phyloP scores from a whole-genome alignment of 257 asterid species.

The Nicotiana paniculata region DNA sequence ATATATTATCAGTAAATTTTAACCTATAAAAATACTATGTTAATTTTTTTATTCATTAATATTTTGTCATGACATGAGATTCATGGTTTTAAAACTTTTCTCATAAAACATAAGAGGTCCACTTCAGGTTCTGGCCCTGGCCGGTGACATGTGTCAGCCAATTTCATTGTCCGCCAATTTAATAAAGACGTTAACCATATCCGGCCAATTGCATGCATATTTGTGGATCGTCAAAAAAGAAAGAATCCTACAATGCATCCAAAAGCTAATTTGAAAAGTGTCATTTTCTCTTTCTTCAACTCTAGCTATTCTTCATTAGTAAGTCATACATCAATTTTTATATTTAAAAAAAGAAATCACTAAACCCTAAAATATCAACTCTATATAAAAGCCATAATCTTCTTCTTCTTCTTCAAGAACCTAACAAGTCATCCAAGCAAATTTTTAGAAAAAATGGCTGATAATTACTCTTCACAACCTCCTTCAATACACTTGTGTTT shows the following conservation, averaged over 20 bases:
- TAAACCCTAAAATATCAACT: background rate
- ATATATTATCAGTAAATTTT: too few species aligned
- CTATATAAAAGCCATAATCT: background rate
- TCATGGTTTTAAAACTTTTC: too few species aligned
- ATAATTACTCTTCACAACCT: constrained; percentile 26
- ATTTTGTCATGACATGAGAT: too few species aligned
- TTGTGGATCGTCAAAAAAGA: background rate
- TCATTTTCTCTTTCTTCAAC: background rate
- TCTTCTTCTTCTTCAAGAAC: too few species aligned
- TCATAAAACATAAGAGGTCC: background rate
- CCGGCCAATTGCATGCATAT: constrained; percentile 17
- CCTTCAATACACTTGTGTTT: constrained; percentile 52
- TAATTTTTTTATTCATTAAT: too few species aligned
- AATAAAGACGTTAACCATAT: background rate
- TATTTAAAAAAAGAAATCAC: background rate
- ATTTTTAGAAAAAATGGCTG: constrained; percentile 31
- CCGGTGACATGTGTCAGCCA: constrained; percentile 28
- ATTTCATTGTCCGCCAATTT: background rate
- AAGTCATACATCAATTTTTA: background rate
- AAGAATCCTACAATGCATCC: constrained; percentile 17
- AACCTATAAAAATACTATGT: too few species aligned
- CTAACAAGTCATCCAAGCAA: background rate
- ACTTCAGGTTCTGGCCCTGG: constrained; percentile 13
- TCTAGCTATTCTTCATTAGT: background rate
- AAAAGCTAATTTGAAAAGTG: background rate